A percentile compares a stretch with the other conserved stretches of the same genome.
Conservation (phyloP, 2,329 filamentous ascomycete genomes). For the Cladophialophora bantiana region DNA sequence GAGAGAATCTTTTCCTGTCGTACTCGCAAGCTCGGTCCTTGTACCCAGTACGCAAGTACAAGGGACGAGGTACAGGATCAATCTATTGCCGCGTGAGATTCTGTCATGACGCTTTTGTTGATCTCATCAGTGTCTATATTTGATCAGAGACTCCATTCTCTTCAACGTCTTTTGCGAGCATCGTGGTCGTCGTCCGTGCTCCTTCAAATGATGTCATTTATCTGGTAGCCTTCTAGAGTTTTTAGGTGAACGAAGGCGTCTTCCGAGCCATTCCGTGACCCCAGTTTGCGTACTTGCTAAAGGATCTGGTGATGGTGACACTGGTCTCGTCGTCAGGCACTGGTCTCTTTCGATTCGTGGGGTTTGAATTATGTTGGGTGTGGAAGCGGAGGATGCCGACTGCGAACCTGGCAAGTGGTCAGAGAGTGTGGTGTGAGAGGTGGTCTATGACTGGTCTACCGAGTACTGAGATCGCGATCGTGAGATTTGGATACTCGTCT, state of each 20-base stretch:
- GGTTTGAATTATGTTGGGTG: constrained; percentile 4
- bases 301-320: not conserved
- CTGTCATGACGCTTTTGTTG: not conserved
- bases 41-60: too few relatives aligned
- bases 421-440: constrained; percentile 5
- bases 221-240: not conserved
- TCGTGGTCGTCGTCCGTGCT: not conserved
- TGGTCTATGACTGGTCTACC: constrained; percentile 3
- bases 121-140: not conserved
- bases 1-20: not conserved
- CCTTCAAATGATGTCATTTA: not conserved
- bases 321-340: not conserved
- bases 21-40: not conserved
- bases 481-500: not conserved
- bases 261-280: constrained; percentile 7
- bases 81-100: not conserved
- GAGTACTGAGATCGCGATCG: not conserved
- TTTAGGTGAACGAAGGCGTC: not conserved
- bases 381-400: not conserved
- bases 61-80: not conserved
- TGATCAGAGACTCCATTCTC: not conserved
- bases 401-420: not conserved
- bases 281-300: not conserved
- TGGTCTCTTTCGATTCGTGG: not conserved
- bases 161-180: not conserved